Base-by-base conservation (phyloP, 345 rosid genomes). In the Cochlearia excelsa region DNA sequence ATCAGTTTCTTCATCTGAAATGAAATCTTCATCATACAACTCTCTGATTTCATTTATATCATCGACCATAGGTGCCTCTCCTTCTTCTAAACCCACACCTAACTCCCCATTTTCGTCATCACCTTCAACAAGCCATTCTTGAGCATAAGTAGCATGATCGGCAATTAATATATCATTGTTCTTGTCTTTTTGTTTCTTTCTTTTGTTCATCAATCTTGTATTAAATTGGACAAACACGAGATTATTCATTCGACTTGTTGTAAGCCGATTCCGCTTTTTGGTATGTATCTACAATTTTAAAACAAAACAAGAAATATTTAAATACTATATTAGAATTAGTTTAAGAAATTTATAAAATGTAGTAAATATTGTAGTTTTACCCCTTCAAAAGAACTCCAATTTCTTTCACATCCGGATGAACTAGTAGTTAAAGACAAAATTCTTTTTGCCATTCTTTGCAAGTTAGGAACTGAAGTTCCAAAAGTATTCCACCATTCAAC, bases 401-500 rank as follows among this genome's bases (percentile, higher is more conserved):
- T 30, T 4, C 39, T 2, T 5, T 57, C 61, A 30, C 39, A 57
- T 29, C 40, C 48, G 5, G n/a, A 57, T 7, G 39, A 42, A 0
- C 39, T 57, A n/a, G 49, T 56, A 29, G 39, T 56, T n/a, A 41
- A 56, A 42, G 61, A n/a, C n/a, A 41, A 30, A 28, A 41, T 42
- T 1, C 28, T 56, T 9, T 41, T 41, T 4, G 28, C 11, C 38
- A 56, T n/a, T 29, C 3, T 56, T 56, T 30, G 28, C 28, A 56
- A 29, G 6, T 41, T 56, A 11, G 61, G 61, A 29, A 30, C 6
- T 1, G 1, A 1, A 7, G 2, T 23, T 41, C 39, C 39, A 11
- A 41, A 57, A 2, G 38, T 30, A n/a, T 30, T 11, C 61, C 53
- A 59, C 64, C 53, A 59, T 46, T 59, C 9, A 59, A 59, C 63